Evolutionary conservation across 331 rosid species (phyloP).

Genomic region (Arachis monticola): DNA sequence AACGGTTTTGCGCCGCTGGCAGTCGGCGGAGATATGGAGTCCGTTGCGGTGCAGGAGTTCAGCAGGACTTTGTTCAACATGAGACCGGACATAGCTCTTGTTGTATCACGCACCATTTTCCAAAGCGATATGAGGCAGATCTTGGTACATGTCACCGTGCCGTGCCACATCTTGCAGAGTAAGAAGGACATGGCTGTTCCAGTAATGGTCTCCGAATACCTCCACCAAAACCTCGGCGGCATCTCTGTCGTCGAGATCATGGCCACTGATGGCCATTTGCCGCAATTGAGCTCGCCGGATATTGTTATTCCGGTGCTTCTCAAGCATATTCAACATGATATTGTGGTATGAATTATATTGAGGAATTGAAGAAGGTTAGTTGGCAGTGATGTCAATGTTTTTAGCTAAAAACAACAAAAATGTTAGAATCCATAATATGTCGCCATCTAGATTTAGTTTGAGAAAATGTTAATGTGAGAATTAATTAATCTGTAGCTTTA

Average conservation of each 20-base stretch:
- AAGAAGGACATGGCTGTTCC: constrained; percentile 84
- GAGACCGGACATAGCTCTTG: constrained; percentile 83
- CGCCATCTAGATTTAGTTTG: neutral
- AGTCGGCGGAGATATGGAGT: constrained; percentile 89
- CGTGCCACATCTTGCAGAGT: constrained; percentile 83
- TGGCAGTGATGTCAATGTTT: neutral
- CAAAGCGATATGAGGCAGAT: constrained; percentile 77
- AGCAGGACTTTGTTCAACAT: constrained; percentile 88
- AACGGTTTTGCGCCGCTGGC: constrained; percentile 78
- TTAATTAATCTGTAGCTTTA: too few species aligned
- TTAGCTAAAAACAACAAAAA: neutral
- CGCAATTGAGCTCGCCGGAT: constrained; percentile 84
- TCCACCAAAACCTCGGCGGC: constrained; percentile 66
- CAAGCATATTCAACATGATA: constrained; percentile 63
- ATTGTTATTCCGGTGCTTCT: constrained; percentile 70
- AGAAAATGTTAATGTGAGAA: neutral
- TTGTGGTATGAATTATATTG: constrained; percentile 32
- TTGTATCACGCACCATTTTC: constrained; percentile 64
- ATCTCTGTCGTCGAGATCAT: constrained; percentile 74
- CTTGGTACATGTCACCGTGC: constrained; percentile 54
- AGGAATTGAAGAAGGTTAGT: neutral
- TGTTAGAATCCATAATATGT: neutral
- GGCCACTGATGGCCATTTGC: constrained; percentile 78
- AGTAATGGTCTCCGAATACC: constrained; percentile 68
- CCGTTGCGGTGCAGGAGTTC: constrained; percentile 82